Base-by-base conservation (phyloP, 495 filamentous ascomycete genomes). In the Trichoderma erinaceum region DNA sequence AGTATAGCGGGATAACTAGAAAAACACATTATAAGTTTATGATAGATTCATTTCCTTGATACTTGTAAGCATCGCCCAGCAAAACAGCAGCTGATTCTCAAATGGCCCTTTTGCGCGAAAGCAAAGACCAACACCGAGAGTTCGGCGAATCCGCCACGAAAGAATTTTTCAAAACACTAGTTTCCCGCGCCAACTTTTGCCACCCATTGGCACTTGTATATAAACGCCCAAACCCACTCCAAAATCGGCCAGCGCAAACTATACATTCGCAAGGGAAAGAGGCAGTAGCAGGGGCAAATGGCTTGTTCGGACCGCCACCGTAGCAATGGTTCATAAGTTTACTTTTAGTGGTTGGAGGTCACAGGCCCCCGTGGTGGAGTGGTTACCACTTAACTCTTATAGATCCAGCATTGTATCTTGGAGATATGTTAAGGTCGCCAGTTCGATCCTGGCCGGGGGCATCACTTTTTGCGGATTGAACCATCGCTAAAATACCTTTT, bases 351-450 rank as follows among this genome's bases (percentile, higher is more conserved):
- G 8, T 32, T 32, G 16, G 3, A 61, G 11, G 23, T 15, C 25
- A 23, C 23, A 29, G 27, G 56, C 56, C 56, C 56, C 56, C 27
- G 56, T 61, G 56, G 56, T 61, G 56, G 56, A 61, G 56, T 61
- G 56, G 56, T 61, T 61, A 61, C 56, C 56, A 61, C 56, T 61
- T 61, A 61, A 61, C 56, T 61, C 56, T 61, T 61, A 61, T 61
- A 61, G 56, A 61, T 61, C 56, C 56, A 61, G n/a, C 25, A 29
- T 52, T 23, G 56, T 7, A 38, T 61, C 56, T 61, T 61, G 56
- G 56, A 61, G 56, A 61, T 61, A 61, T 61, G 56, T 61, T 61
- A 61, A 61, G 56, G 56, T 61, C 56, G 56, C 56, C 56, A 61
- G 56, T 61, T 61, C 56, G 56, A 61, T 61, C 56, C 56, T 61